A percentile compares a stretch with the other conserved stretches of the same genome.
Conservation (phyloP, 2,329 filamentous ascomycete species). For the Hymenoscyphus repandus region DNA sequence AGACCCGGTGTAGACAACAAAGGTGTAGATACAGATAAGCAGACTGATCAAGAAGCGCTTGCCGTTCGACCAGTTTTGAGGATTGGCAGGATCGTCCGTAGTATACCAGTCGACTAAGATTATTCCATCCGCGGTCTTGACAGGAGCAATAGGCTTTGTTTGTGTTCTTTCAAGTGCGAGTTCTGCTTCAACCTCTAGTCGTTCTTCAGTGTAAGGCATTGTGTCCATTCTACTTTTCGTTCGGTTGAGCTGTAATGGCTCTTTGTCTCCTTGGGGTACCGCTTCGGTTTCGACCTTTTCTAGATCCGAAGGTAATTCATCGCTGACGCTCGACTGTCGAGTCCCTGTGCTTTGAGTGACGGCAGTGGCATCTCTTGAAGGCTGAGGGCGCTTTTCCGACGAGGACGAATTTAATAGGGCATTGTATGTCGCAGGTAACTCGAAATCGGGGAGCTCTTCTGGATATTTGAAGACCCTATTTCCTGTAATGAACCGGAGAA, state of each 20-base stretch:
- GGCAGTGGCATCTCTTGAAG: neutral
- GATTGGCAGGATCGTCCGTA: conserved; percentile 50
- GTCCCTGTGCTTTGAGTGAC: conserved; percentile 1
- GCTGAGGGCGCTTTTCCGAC: conserved; percentile 5
- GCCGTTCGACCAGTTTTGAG: conserved; percentile 47
- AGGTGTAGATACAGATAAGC: conserved; percentile 52
- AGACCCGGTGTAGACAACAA: conserved; percentile 50
- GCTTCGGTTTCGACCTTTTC: conserved; percentile 22
- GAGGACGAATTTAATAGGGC: conserved; percentile 22
- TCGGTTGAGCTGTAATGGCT: conserved; percentile 13
- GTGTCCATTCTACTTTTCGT: conserved; percentile 26
- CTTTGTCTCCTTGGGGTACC: conserved; percentile 13
- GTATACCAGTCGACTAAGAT: conserved; percentile 51
- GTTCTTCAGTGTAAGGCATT: conserved; percentile 32
- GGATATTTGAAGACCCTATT: conserved; percentile 53
- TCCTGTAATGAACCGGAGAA: conserved; percentile 48
- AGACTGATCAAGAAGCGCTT: conserved; percentile 39
- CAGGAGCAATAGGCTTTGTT: conserved; percentile 40
- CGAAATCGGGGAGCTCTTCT: conserved; percentile 52
- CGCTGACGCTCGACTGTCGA: conserved; percentile 13
- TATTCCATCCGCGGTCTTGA: conserved; percentile 40
- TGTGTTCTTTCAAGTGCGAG: conserved; percentile 35
- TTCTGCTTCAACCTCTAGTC: conserved; percentile 35
- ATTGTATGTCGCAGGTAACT: conserved; percentile 41
- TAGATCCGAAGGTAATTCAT: conserved; percentile 12